phyloP scores from a whole-genome alignment of 345 rosid species.

The Aquilaria malaccensis region DNA sequence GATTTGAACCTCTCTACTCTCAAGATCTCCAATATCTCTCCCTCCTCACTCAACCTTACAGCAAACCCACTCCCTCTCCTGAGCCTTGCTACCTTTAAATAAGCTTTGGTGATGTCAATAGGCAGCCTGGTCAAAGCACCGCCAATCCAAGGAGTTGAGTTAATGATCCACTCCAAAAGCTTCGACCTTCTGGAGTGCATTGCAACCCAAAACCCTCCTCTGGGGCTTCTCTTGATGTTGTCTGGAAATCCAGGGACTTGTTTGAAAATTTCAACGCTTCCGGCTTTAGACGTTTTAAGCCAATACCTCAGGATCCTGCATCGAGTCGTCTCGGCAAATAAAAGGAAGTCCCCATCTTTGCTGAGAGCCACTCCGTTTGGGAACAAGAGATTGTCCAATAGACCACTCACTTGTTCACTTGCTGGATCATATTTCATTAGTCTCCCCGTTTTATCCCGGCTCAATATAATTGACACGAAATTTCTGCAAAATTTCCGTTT shows the following conservation, averaged over 20 bases:
- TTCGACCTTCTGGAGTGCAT: conserved; percentile 36
- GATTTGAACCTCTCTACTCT: conserved; percentile 20
- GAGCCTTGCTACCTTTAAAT: conserved; percentile 26
- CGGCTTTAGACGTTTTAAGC: conserved; percentile 23
- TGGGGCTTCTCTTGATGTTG: conserved; percentile 52
- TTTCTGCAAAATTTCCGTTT: conserved; percentile 27
- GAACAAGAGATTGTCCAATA: conserved; percentile 36
- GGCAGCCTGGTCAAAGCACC: conserved; percentile 35
- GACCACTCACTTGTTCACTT: conserved; percentile 29
- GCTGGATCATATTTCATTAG: conserved; percentile 53
- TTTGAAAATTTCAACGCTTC: conserved; percentile 30
- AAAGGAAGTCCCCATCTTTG: conserved; percentile 32
- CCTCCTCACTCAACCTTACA: conserved; percentile 60
- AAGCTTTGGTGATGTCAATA: conserved; percentile 27
- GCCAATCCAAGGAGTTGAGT: conserved; percentile 42
- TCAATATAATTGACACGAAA: conserved; percentile 28
- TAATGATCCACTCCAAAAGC: conserved; percentile 22
- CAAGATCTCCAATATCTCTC: conserved; percentile 37
- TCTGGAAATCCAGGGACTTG: conserved; percentile 60
- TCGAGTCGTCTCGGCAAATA: conserved; percentile 43
- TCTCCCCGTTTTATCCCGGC: conserved; percentile 58
- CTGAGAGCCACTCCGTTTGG: conserved; percentile 55
- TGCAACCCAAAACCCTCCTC: conserved; percentile 70
- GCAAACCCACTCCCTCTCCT: conserved; percentile 45
- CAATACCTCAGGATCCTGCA: conserved; percentile 38